Percentiles rank a stretch among this genome's conserved stretches.
Evolutionary conservation across 2,329 filamentous ascomycete species (phyloP).

Genomic region (Sclerotinia glacialis): DNA sequence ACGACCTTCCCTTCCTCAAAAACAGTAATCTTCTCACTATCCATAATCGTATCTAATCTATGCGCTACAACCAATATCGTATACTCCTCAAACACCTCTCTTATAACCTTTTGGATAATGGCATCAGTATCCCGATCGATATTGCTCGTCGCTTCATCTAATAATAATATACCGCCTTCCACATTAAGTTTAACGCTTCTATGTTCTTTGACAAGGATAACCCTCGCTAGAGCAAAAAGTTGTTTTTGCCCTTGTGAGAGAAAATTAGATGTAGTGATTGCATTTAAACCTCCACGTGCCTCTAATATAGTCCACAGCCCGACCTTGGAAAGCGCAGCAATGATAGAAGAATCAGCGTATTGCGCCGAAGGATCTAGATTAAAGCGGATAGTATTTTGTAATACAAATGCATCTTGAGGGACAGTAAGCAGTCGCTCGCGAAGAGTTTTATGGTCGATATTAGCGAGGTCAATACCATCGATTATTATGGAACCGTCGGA

Average conservation of each 20-base stretch:
- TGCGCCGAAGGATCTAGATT: background rate
- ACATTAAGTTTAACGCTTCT: background rate
- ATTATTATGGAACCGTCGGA: constrained; percentile 37
- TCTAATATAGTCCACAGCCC: background rate
- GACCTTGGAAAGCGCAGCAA: background rate
- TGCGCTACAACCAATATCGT: constrained; percentile 49
- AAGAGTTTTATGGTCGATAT: background rate
- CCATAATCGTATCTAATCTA: constrained; percentile 45
- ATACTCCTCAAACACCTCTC: constrained; percentile 50
- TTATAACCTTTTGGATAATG: constrained; percentile 53
- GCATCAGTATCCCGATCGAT: constrained; percentile 48
- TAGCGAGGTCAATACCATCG: background rate
- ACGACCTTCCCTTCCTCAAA: constrained; percentile 43
- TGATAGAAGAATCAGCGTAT: background rate
- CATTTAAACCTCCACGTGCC: background rate
- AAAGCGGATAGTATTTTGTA: background rate
- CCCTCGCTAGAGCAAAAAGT: background rate
- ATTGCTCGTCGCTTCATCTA: background rate
- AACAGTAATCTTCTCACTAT: constrained; percentile 51
- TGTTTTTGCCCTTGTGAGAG: background rate
- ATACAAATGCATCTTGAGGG: background rate
- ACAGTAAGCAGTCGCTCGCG: background rate
- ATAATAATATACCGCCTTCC: background rate
- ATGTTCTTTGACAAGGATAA: background rate
- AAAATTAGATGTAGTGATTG: background rate